phyloP scores from a whole-genome alignment of 441 rosid genomes.

The Biscutella laevigata region DNA sequence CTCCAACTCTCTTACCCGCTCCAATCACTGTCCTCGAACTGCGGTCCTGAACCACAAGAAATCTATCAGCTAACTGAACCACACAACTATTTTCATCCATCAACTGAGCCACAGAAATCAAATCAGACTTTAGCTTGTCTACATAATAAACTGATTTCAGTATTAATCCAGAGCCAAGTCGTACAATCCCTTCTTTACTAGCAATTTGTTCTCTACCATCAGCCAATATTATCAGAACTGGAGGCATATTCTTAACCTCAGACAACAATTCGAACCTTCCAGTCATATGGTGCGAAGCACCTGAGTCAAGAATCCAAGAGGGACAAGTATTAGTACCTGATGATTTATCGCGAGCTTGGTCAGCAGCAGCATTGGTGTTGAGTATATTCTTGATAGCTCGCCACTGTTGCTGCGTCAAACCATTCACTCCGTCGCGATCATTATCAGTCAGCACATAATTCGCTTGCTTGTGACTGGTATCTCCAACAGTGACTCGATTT shows the following conservation, averaged over 20 bases:
- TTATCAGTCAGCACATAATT: too few species aligned
- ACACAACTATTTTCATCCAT: neutral
- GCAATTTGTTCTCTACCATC: neutral
- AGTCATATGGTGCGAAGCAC: neutral
- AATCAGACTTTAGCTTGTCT: neutral
- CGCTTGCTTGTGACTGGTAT: too few species aligned
- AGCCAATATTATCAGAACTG: too few species aligned
- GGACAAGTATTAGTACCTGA: neutral
- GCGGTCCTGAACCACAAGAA: too few species aligned
- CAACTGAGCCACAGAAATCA: neutral
- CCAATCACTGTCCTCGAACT: too few species aligned
- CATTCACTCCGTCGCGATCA: too few species aligned
- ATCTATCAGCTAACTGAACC: too few species aligned
- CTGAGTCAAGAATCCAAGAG: neutral
- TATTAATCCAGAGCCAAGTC: neutral
- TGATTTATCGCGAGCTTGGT: fast-evolving
- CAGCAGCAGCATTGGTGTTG: fast-evolving
- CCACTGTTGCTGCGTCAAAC: too few species aligned
- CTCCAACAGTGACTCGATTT: too few species aligned
- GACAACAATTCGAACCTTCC: neutral
- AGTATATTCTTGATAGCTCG: too few species aligned
- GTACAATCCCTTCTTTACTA: neutral
- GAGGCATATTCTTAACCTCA: neutral
- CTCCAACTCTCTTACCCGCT: neutral
- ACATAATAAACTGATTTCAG: neutral